Percentiles rank a stretch among this genome's conserved stretches.
These are phyloP conservation scores for Coemansia aciculifera DNA, from an alignment of 192 early-diverging fungal genomes.

Conservation along the genomic window DNA sequence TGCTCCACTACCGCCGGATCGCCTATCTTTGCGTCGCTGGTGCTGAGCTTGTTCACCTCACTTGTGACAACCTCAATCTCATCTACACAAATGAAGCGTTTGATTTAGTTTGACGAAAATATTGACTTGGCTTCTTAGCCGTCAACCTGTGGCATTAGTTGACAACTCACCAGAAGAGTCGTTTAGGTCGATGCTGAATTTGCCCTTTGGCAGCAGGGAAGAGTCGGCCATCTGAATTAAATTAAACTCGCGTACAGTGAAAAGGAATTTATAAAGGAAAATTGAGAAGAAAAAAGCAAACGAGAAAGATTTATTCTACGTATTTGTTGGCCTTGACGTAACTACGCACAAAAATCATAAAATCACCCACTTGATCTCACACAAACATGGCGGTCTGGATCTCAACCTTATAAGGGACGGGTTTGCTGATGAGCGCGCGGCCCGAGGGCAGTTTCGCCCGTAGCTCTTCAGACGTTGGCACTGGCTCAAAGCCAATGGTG, in stretches of 20 bases:
- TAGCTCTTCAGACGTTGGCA: slow-evolving; percentile 50
- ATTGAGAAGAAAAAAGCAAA: not conserved
- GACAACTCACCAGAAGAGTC: slow-evolving; percentile 18
- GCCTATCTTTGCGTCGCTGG: slow-evolving; percentile 5
- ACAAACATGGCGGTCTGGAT: not conserved
- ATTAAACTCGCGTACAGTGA: not conserved
- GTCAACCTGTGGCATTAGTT: not conserved
- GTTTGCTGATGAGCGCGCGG: slow-evolving; percentile 41
- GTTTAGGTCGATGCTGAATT: slow-evolving; percentile 42
- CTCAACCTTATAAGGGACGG: slow-evolving; percentile 15
- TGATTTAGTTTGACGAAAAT: not conserved
- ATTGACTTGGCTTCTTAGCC: not conserved
- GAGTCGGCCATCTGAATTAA: slow-evolving; percentile 13
- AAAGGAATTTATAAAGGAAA: slow-evolving; percentile 3
- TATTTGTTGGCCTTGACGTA: not conserved
- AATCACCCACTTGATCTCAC: not conserved
- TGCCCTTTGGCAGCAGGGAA: slow-evolving; percentile 12
- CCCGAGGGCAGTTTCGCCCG: slow-evolving; percentile 44
- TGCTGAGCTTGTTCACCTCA: slow-evolving; percentile 20
- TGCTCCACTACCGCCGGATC: slow-evolving; percentile 14
- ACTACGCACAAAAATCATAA: not conserved
- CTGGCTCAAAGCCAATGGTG: slow-evolving; percentile 51
- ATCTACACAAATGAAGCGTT: slow-evolving; percentile 19
- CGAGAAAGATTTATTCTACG: not conserved
- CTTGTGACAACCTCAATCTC: slow-evolving; percentile 27